Evolutionary conservation across 1,284 basidiomycete genomes (phyloP).

Genomic region (Cryptococcus sp.): DNA sequence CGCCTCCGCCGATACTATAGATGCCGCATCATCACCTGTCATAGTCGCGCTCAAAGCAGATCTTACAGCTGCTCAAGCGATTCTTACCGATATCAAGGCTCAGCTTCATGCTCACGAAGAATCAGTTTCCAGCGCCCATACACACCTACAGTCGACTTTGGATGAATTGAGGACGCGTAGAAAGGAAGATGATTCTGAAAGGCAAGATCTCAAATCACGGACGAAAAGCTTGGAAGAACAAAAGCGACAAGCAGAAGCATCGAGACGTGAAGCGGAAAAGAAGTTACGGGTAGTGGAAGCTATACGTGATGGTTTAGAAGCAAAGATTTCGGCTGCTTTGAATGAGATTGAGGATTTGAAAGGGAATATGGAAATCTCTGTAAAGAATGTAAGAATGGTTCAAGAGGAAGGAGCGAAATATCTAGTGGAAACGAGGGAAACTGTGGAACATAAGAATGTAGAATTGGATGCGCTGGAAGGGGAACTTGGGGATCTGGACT

Average conservation of each 20-base stretch:
- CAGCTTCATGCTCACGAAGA: conserved; percentile 69
- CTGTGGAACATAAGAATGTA: conserved; percentile 57
- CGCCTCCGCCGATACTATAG: conserved; percentile 21
- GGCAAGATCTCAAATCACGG: conserved; percentile 70
- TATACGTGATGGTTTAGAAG: conserved; percentile 61
- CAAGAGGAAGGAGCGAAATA: conserved; percentile 56
- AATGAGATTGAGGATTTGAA: conserved; percentile 63
- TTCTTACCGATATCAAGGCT: conserved; percentile 65
- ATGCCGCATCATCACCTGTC: conserved; percentile 54
- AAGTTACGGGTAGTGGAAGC: conserved; percentile 66
- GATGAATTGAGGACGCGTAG: conserved; percentile 69
- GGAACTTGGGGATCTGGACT: conserved; percentile 29
- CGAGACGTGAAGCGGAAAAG: conserved; percentile 80
- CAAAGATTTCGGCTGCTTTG: conserved; percentile 62
- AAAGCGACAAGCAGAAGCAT: conserved; percentile 73
- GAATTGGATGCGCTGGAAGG: conserved; percentile 43
- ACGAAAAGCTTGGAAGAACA: conserved; percentile 82
- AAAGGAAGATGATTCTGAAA: conserved; percentile 73
- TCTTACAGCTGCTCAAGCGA: conserved; percentile 62
- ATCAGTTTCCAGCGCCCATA: conserved; percentile 60
- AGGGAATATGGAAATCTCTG: conserved; percentile 51
- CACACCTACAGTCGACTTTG: conserved; percentile 65
- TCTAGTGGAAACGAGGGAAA: conserved; percentile 48
- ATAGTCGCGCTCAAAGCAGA: conserved; percentile 73
- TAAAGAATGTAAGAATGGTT: conserved; percentile 38